Evolutionary conservation across 2,329 filamentous ascomycete genomes (phyloP).

Genomic region (Trichoderma atrobrunneum): DNA sequence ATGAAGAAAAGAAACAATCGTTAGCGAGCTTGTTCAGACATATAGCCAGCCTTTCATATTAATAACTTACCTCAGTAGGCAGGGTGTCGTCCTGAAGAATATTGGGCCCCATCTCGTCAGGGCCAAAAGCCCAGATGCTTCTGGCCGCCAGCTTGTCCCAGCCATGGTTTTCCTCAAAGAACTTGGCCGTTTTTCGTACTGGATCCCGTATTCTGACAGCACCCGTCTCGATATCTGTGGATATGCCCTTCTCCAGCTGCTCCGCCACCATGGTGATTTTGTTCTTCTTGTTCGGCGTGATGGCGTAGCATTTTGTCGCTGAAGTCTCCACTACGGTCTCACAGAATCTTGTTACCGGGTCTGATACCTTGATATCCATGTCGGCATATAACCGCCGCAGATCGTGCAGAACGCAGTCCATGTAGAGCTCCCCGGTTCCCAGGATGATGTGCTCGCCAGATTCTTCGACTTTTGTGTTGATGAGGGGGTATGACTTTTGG

Average conservation of each 20-base stretch:
- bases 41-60: conserved; percentile 18
- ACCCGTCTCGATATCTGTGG: conserved; percentile 88
- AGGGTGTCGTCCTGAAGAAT: conserved; percentile 96
- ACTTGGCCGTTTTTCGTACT: conserved; percentile 88
- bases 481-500: conserved; percentile 95
- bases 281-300: conserved; percentile 99
- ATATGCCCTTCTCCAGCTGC: conserved; percentile 90
- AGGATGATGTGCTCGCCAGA: conserved; percentile 94
- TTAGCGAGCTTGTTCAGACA: neutral
- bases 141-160: conserved; percentile 93
- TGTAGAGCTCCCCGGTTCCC: conserved; percentile 97
- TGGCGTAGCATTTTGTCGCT: conserved; percentile 94
- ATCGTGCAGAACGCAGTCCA: conserved; percentile 98
- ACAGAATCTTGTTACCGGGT: conserved; percentile 95
- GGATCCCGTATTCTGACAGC: conserved; percentile 90
- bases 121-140: conserved; percentile 98
- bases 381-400: conserved; percentile 90
- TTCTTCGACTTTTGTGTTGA: conserved; percentile 96
- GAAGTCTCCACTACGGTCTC: conserved; percentile 97
- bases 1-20: neutral
- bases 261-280: conserved; percentile 98
- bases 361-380: conserved; percentile 99
- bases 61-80: conserved; percentile 67
- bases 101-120: conserved; percentile 91
- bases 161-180: conserved; percentile 95